Base-by-base conservation (phyloP, 257 asterid genomes). In the Solanum corneliomulleri region DNA sequence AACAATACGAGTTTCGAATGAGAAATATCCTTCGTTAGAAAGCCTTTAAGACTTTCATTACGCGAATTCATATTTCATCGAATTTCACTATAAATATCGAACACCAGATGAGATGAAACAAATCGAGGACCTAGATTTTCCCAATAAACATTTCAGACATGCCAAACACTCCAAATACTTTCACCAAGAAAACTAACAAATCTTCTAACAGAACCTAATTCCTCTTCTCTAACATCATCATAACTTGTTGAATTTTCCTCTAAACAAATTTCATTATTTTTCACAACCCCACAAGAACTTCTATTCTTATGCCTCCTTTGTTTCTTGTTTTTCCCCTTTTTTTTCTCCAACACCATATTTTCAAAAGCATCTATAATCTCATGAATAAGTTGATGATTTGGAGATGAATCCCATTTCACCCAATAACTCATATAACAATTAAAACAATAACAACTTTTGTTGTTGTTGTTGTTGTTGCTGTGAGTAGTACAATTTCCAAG, bases 341-440 rank as follows among this genome's bases (percentile, higher is more conserved):
- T 89, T 88, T 90, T 89, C 49, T n/a, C 49, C 75, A 83, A 87
- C 15, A 37, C 18, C 69, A 88, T 89, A 37, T 88, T 92, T 84
- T 92, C 93, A 44, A 58, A 92, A 70, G 91, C 92, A 45, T 92
- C 94, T 2, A 90, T 89, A 4, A 90, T 88, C 83, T 92, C 93
- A 37, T 92, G 94, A 9, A 92, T 92, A 14, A 88, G 88, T 60
- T 92, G 93, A 41, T 90, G 90, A 72, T 92, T 92, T 2, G 94
- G 93, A 8, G 94, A 92, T 0, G 94, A 86, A 31, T 92, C 92
- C 94, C 94, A 92, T 75, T 80, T 89, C 64, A 87, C 82, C 93
- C 92, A 92, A 35, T 85, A 92, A 78, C 90, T 92, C 92, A 87
- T 85, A 35, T 90, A 92, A 37, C 94, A 90, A 58, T 88, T 64